phyloP scores from a whole-genome alignment of 257 asterid species.

The Misopates orontium region DNA sequence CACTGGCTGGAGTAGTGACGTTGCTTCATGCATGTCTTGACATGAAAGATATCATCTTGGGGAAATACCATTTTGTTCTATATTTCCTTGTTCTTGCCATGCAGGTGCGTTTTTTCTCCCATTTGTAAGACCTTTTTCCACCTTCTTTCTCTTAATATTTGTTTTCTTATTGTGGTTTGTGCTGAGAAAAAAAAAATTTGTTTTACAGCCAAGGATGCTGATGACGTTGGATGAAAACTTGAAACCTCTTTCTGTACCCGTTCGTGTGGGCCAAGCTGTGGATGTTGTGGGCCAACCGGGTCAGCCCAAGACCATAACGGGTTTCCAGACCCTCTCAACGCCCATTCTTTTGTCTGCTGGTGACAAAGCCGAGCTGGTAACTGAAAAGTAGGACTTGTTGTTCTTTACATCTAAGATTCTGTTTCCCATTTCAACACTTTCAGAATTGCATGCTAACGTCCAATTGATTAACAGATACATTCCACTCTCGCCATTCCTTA shows the following conservation, averaged over 20 bases:
- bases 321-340: slow-evolving; percentile 91
- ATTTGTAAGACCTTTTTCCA: too few relatives aligned
- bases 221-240: slow-evolving; percentile 84
- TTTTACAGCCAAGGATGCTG: slow-evolving; percentile 83
- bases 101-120: slow-evolving; percentile 6
- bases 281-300: slow-evolving; percentile 95
- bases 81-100: slow-evolving; percentile 87
- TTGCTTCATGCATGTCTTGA: slow-evolving; percentile 79
- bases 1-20: slow-evolving; percentile 79
- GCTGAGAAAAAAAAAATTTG: too few relatives aligned
- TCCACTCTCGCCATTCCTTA: slow-evolving; percentile 85
- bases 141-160: too few relatives aligned
- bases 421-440: too few relatives aligned
- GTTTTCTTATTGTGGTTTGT: too few relatives aligned
- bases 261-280: slow-evolving; percentile 94
- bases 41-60: slow-evolving; percentile 75
- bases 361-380: slow-evolving; percentile 94
- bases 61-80: slow-evolving; percentile 78
- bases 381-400: slow-evolving; percentile 40
- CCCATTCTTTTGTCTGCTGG: slow-evolving; percentile 89
- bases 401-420: too few relatives aligned
- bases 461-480: slow-evolving; percentile 34
- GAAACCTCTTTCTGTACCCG: slow-evolving; percentile 83
- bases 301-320: slow-evolving; percentile 90
- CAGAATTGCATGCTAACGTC: too few relatives aligned